Evolutionary conservation across 2,329 filamentous ascomycete species (phyloP).

Genomic region (Aureobasidium melanogenum): DNA sequence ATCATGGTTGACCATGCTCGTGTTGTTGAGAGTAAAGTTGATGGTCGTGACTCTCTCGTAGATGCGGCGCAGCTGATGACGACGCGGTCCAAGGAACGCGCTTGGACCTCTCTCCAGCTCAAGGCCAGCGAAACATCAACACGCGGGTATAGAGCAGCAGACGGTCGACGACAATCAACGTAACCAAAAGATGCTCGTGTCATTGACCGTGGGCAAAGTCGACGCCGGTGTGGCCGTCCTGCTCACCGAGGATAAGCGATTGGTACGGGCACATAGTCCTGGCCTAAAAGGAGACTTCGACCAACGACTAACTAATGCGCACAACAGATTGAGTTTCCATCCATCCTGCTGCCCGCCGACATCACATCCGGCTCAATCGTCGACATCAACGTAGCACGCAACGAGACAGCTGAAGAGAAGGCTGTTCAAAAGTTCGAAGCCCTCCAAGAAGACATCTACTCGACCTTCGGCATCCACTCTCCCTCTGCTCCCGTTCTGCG

Average conservation of each 20-base stretch:
- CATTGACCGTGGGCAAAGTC: constrained; percentile 96
- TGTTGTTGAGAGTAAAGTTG: not conserved
- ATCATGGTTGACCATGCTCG: constrained; percentile 1
- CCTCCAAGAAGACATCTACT: constrained; percentile 83
- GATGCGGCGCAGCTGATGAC: not conserved
- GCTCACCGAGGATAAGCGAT: constrained; percentile 89
- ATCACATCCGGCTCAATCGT: constrained; percentile 96
- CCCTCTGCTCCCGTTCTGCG: constrained; percentile 71
- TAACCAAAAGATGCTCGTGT: constrained; percentile 69
- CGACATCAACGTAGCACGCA: constrained; percentile 90
- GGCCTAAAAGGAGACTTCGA: not conserved
- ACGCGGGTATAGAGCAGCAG: not conserved
- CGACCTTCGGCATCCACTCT: constrained; percentile 72
- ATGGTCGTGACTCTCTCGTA: not conserved
- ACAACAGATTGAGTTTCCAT: constrained; percentile 89
- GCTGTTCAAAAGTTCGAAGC: constrained; percentile 67
- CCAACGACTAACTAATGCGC: constrained; percentile 14
- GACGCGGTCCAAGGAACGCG: not conserved
- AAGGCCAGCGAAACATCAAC: not conserved
- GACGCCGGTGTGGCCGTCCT: constrained; percentile 97
- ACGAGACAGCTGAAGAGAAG: constrained; percentile 65
- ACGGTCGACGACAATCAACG: not conserved
- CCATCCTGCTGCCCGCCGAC: constrained; percentile 88
- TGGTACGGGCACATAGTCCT: constrained; percentile 52
- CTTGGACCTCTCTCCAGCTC: not conserved